These are phyloP conservation scores for Leersia perrieri DNA, from an alignment of 176 grass and related monocot species.

Conservation along the genomic window DNA sequence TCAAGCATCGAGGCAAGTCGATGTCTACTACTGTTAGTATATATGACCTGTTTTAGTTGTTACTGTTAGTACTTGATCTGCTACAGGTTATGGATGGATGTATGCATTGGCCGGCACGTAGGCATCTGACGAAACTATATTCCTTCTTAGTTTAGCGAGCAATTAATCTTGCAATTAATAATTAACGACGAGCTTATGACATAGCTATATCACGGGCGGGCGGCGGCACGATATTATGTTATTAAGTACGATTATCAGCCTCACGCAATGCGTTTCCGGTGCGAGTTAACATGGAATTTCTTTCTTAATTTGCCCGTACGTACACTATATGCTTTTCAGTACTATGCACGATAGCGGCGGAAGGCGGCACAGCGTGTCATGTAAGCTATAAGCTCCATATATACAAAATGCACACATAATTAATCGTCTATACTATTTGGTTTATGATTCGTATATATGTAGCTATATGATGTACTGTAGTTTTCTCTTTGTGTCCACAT, in stretches of 20 bases:
- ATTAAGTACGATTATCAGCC: neutral
- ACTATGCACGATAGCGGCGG: constrained; percentile 25
- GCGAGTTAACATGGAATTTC: constrained; percentile 29
- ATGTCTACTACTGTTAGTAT: neutral
- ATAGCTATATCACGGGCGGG: constrained; percentile 20
- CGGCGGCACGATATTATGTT: neutral
- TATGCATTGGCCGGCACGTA: no score
- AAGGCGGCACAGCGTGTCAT: constrained; percentile 6
- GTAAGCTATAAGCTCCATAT: neutral
- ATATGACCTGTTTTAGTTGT: no score
- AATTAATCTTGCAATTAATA: neutral
- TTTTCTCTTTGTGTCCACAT: neutral
- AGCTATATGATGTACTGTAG: neutral
- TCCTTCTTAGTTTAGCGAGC: neutral
- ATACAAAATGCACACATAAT: neutral
- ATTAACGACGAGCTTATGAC: neutral
- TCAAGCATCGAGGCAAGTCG: constrained; percentile 60
- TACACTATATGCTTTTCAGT: constrained; percentile 19
- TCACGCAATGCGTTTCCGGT: constrained; percentile 32
- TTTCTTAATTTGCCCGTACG: neutral
- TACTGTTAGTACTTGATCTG: no score
- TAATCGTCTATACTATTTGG: neutral
- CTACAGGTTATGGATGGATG: no score
- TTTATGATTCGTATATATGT: neutral
- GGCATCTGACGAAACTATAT: neutral